Evolutionary conservation across 148 eudicot genomes (phyloP).

Genomic region (Vaccinium darrowii): DNA sequence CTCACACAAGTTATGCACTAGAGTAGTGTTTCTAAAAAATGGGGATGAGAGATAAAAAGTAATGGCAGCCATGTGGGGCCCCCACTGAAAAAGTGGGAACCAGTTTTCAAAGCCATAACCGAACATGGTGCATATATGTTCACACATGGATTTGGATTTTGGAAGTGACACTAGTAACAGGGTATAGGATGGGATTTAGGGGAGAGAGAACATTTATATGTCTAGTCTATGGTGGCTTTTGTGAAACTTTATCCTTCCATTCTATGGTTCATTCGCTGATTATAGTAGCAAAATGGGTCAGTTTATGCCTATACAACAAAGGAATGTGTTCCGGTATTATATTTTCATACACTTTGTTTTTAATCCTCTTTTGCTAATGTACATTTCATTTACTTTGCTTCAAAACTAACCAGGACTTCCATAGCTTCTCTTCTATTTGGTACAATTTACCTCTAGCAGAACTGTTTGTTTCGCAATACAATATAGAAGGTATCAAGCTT

Average conservation of each 20-base stretch:
- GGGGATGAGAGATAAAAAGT: too few relatives aligned
- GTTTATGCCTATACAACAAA: background rate
- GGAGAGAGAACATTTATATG: background rate
- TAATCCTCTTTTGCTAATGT: background rate
- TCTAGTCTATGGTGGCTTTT: background rate
- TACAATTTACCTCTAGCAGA: background rate
- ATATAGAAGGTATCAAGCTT: background rate
- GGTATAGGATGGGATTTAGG: too few relatives aligned
- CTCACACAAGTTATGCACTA: too few relatives aligned
- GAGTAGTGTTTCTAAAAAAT: too few relatives aligned
- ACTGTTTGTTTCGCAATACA: background rate
- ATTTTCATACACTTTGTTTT: background rate
- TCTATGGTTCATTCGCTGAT: background rate
- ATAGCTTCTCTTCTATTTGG: background rate
- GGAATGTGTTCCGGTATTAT: background rate
- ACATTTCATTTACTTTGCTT: background rate
- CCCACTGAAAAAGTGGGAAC: too few relatives aligned
- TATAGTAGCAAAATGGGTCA: background rate
- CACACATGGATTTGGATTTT: background rate
- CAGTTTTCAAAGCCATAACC: too few relatives aligned
- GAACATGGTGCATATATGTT: background rate
- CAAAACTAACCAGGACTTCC: background rate
- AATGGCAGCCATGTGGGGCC: too few relatives aligned
- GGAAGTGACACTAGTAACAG: background rate
- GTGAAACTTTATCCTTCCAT: background rate